These are phyloP conservation scores for Pyrenochaeta sp. DNA, from an alignment of 2,329 filamentous ascomycete genomes.

Conservation along the genomic window DNA sequence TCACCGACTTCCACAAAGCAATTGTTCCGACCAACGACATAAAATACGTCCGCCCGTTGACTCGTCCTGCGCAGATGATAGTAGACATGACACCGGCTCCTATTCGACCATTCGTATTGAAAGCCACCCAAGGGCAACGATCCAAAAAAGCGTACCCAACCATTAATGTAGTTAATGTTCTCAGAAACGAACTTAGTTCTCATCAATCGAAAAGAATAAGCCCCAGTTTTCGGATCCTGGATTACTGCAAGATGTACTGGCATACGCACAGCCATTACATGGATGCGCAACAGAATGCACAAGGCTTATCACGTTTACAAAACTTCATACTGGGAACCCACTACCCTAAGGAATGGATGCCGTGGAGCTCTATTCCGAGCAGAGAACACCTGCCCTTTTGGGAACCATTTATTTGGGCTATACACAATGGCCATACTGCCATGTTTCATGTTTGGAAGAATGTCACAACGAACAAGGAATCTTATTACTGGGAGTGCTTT, in stretches of 20 bases:
- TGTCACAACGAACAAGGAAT: conserved; percentile 11
- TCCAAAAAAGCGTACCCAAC: conserved; percentile 5
- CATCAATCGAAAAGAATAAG: conserved; percentile 16
- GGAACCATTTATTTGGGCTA: conserved; percentile 27
- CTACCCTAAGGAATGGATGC: conserved; percentile 22
- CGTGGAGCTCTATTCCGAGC: conserved; percentile 19
- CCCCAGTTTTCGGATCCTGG: conserved; percentile 20
- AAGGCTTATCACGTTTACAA: conserved; percentile 9
- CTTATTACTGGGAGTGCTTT: conserved; percentile 21
- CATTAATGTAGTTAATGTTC: conserved; percentile 17
- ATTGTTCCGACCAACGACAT: conserved; percentile 21
- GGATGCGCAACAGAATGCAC: conserved; percentile 10
- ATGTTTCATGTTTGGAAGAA: conserved; percentile 21
- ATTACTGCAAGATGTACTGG: conserved; percentile 27
- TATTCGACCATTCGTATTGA: no score
- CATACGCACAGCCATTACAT: conserved; percentile 20
- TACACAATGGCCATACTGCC: conserved; percentile 19
- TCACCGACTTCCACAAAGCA: conserved; percentile 28
- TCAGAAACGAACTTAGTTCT: conserved; percentile 19
- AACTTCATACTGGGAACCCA: conserved; percentile 18
- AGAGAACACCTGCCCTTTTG: conserved; percentile 18
- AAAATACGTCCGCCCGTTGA: no score
- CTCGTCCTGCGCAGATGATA: no score
- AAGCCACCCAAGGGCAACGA: no score
- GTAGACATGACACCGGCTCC: no score